phyloP scores from a whole-genome alignment of 2,329 filamentous ascomycete species.

The Hypoxylon sp. region DNA sequence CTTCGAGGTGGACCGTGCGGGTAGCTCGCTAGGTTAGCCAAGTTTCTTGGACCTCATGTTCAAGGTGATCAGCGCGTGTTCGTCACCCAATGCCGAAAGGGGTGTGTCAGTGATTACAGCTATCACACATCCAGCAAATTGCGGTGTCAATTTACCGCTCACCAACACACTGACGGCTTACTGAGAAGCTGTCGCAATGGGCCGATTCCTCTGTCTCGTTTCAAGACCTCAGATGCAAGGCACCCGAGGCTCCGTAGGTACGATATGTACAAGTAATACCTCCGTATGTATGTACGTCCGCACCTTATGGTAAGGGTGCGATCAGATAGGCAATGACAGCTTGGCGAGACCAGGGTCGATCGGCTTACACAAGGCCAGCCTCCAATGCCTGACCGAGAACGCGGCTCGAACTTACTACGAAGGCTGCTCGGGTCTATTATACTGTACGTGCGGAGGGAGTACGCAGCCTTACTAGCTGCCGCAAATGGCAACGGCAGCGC shows the following conservation, averaged over 20 bases:
- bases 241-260: too few species aligned
- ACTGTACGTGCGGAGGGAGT: conserved; percentile 1
- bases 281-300: too few species aligned
- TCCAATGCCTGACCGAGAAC: neutral
- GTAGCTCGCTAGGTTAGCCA: conserved; percentile 11
- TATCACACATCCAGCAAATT: conserved; percentile 16
- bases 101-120: conserved; percentile 1
- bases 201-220: neutral
- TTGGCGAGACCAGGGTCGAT: neutral
- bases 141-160: conserved; percentile 11
- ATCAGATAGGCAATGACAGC: neutral
- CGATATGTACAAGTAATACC: too few species aligned
- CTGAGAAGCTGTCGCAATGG: conserved; percentile 10
- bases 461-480: conserved; percentile 20
- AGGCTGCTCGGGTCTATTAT: neutral
- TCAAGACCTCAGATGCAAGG: neutral
- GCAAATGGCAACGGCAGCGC: conserved; percentile 19
- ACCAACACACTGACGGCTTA: conserved; percentile 2
- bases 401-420: conserved; percentile 3
- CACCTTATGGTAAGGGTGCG: too few species aligned
- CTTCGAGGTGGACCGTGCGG: conserved; percentile 15
- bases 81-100: conserved; percentile 17
- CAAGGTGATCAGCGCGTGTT: conserved; percentile 11
- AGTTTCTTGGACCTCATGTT: conserved; percentile 22
- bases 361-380: neutral